Conservation (phyloP, 208 protist genomes). For the Leishmania amazonensis region DNA sequence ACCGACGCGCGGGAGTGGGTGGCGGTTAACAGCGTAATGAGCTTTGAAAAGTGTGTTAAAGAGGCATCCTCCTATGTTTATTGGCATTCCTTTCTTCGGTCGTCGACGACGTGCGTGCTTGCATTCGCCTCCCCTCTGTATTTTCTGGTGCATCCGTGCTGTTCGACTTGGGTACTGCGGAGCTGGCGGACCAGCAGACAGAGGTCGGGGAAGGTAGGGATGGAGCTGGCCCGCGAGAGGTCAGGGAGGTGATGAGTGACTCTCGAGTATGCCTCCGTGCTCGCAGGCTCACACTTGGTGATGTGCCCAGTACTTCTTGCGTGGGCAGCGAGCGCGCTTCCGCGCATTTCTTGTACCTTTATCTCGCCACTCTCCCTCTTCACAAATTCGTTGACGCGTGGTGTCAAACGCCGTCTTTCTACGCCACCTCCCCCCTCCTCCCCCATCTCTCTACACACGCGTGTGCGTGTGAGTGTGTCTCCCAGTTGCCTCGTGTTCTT, state of each 20-base stretch:
- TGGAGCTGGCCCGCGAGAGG: not conserved
- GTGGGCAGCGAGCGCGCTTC: not conserved
- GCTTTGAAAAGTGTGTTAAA: not conserved
- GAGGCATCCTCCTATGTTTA: too few relatives aligned
- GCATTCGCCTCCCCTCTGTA: not conserved
- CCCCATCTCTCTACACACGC: not conserved
- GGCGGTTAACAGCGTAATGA: not conserved
- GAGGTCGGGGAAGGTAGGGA: not conserved
- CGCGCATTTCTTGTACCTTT: not conserved
- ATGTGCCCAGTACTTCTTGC: not conserved
- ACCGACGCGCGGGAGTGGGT: not conserved
- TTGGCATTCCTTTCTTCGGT: not conserved
- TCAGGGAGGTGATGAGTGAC: not conserved
- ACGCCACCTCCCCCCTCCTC: not conserved
- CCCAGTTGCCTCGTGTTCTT: not conserved
- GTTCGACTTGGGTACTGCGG: not conserved
- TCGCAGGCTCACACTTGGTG: not conserved
- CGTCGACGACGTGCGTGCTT: not conserved
- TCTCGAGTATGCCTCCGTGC: not conserved
- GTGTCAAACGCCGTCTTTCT: not conserved
- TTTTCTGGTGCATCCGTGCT: not conserved
- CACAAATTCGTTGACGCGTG: not conserved
- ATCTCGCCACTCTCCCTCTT: slow-evolving; percentile 15
- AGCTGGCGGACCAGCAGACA: not conserved
- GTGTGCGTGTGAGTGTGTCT: slow-evolving; percentile 1